Evolutionary conservation across 1,139 yeast species (phyloP), one percentile per base, ranked within the genome.

Genomic region (Pichia sorboxylosa): DNA sequence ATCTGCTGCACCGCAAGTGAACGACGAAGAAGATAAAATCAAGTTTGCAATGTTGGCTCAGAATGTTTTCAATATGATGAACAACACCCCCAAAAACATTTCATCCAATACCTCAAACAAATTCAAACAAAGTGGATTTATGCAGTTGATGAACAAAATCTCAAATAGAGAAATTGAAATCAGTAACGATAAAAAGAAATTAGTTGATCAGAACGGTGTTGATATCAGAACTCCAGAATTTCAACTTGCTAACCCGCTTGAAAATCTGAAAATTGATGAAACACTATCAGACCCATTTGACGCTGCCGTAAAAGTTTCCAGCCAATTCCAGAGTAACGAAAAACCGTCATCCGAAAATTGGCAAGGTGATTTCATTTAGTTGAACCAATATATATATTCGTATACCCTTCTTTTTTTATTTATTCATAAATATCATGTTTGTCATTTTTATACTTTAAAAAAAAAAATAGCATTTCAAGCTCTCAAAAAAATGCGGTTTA

Each of bases 101-200:
- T 47, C 57, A 4, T 24, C 34, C 1, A 29, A 33, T 3, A 53
- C 57, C 0, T 37, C 43, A 2, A 30, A 31, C 9, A 54, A 54
- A 31, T 55, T 55, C 33, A 45, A 49, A 32, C 46, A 48, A 21
- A 52, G 57, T n/a, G 48, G 48, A 14, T 55, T 55, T 27, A 37
- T 55, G 35, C 48, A 49, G 23, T 37, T 55, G 15, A 55, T 55
- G 59, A 43, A 45, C 19, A 39, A 38, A 28, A 51, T 55, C 3
- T 46, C 57, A 10, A 42, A 43, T n/a, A 44, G 55, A 31, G 48
- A 52, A 32, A 51, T 54, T 21, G 56, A 52, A 30, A 40, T 55
- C 11, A 49, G 47, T 32, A 34, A 39, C 15, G 33, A 38, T 3
- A 46, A 47, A 8, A 46, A 51, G 24, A 49, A 46, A 31, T 45